Percentiles rank a stretch among this genome's conserved stretches.
Conservation (phyloP, 495 filamentous ascomycete genomes). For the Tuber borchii region DNA sequence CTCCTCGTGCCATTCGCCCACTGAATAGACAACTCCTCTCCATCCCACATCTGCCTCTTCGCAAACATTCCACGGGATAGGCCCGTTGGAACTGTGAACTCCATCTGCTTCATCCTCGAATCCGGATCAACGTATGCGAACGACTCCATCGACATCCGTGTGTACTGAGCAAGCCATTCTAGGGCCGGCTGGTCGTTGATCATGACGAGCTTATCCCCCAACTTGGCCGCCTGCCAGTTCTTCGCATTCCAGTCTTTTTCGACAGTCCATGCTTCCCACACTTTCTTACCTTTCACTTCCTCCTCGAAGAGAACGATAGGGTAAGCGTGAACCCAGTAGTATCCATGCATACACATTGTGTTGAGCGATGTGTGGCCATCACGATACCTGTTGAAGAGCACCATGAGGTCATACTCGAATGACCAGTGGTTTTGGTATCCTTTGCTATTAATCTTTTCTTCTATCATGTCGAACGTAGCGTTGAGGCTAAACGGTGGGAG, state of each 20-base stretch:
- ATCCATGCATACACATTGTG: constrained; percentile 25
- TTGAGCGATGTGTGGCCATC: constrained; percentile 30
- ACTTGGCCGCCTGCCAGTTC: constrained; percentile 10
- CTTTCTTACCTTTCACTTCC: neutral
- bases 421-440: constrained; percentile 25
- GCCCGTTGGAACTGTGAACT: constrained; percentile 20
- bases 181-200: constrained; percentile 23
- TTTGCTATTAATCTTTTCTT: constrained; percentile 18
- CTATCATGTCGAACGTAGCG: constrained; percentile 24
- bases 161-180: constrained; percentile 23
- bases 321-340: constrained; percentile 24
- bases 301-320: constrained; percentile 23
- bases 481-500: constrained; percentile 23
- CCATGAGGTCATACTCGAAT: constrained; percentile 27
- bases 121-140: constrained; percentile 32
- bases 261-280: constrained; percentile 25
- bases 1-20: constrained; percentile 29
- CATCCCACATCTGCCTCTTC: constrained; percentile 29
- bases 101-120: constrained; percentile 25
- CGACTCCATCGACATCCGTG: constrained; percentile 22
- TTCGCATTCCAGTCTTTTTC: constrained; percentile 16
- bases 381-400: constrained; percentile 25
- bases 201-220: constrained; percentile 19
- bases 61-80: constrained; percentile 16
- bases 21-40: constrained; percentile 19